phyloP scores from a whole-genome alignment of 495 filamentous ascomycete species.

The Penicillium longicatenatum region DNA sequence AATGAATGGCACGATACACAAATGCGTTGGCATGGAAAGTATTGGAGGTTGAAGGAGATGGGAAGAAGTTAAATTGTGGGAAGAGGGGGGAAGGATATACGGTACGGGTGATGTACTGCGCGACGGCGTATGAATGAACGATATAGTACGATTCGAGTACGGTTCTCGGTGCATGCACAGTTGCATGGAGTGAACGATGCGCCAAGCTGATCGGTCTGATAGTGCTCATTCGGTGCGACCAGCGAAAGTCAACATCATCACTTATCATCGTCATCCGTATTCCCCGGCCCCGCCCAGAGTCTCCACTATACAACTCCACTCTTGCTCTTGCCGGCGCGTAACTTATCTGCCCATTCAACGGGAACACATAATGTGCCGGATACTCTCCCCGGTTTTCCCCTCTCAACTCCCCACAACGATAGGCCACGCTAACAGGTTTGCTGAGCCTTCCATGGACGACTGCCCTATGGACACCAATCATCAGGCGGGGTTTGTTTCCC shows the following conservation, averaged over 20 bases:
- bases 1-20: not conserved
- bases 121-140: too few species aligned
- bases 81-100: not conserved
- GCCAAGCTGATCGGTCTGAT: too few species aligned
- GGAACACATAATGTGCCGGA: not conserved
- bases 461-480: slow-evolving; percentile 15
- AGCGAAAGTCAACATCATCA: slow-evolving; percentile 2
- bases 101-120: too few species aligned
- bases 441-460: not conserved
- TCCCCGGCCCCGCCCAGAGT: slow-evolving; percentile 1
- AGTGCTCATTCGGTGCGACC: not conserved
- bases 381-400: not conserved
- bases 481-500: not conserved
- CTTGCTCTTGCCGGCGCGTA: not conserved
- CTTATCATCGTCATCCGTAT: slow-evolving; percentile 6
- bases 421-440: not conserved
- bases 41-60: not conserved
- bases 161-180: too few species aligned
- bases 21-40: not conserved
- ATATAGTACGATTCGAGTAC: too few species aligned
- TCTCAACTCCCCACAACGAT: not conserved
- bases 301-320: not conserved
- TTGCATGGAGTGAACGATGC: too few species aligned
- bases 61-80: not conserved
- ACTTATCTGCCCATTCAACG: not conserved